Evolutionary conservation across 768 basidiomycete genomes (phyloP), one percentile per base, ranked within the genome.

Genomic region (Rhizopogon vesiculosus): DNA sequence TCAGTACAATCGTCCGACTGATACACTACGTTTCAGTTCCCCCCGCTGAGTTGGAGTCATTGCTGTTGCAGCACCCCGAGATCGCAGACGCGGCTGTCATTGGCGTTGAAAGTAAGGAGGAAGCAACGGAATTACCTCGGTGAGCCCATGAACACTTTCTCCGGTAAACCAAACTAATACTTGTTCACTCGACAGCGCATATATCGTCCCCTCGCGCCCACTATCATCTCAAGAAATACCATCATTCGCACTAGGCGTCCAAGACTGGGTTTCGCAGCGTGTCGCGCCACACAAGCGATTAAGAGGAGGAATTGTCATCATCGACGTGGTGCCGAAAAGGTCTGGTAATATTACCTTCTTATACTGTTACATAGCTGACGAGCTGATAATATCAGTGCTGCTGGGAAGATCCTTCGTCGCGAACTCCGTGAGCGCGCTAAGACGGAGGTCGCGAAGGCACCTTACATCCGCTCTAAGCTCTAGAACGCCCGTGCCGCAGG

Each of bases 371-470:
- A 18, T 54, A 13, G 7, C 49, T 55, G 35, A 52, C 29, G 33
- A 18, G 16, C 42, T 35, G 43, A 25, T 54, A 49, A 57, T 64
- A 13, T 25, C 57, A 93, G 91, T 61, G 84, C 91, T 33, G 81
- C 91, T 52, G 93, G 93, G 3, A 95, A 96, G 72, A 97, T 97
- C 63, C 69, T 95, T 33, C 78, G 92, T 44, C 80, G 89, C 25
- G 82, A 92, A 59, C 74, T 95, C 42, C 79, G 90, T 10, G 88
- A 86, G 3, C 70, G 75, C 45, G 88, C 86, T 0, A 84, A 84
- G 64, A 69, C 73, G 43, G 88, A 91, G 54, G 41, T 62, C 9
- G 67, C 66, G 7, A 57, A 61, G 45, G 67, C 66, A n/a, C 67
- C 67, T 41, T 41, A 62, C 25, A 39, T 10, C 10, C 45, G 60